Evolutionary conservation across 176 grass and related monocot genomes (phyloP).

Genomic region (Avena insularis): DNA sequence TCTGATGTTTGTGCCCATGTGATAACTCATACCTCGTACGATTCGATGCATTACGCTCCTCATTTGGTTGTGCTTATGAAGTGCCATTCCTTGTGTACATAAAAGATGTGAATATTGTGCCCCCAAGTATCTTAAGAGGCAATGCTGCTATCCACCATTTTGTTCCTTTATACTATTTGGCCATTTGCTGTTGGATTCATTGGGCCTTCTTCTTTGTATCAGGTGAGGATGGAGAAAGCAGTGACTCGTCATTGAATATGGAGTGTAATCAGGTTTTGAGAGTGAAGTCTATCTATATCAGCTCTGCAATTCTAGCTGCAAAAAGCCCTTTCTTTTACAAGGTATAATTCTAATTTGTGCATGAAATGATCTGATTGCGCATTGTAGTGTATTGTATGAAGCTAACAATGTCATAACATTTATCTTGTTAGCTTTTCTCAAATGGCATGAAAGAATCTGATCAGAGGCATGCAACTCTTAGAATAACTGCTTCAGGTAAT

Average conservation of each 20-base stretch:
- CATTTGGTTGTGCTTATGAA: constrained; percentile 18
- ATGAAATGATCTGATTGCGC: not conserved
- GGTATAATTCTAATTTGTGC: constrained; percentile 54
- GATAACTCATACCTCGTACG: not conserved
- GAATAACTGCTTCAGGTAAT: constrained; percentile 97
- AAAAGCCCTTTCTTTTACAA: constrained; percentile 99
- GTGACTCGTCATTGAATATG: constrained; percentile 70
- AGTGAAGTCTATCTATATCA: constrained; percentile 91
- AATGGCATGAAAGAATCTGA: constrained; percentile 99
- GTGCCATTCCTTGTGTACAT: not conserved
- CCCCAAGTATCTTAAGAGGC: constrained; percentile 19
- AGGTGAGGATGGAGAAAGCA: constrained; percentile 87
- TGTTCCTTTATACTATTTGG: constrained; percentile 35
- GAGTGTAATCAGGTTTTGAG: constrained; percentile 70
- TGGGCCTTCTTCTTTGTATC: constrained; percentile 18
- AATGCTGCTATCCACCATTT: not conserved
- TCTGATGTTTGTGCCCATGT: not conserved
- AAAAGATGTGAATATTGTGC: constrained; percentile 20
- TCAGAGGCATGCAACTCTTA: constrained; percentile 90
- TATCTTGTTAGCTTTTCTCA: constrained; percentile 91
- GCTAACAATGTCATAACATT: constrained; percentile 35
- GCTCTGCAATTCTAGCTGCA: constrained; percentile 97
- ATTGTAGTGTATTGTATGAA: constrained; percentile 23
- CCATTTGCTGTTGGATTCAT: not conserved
- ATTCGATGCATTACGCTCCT: not conserved